Evolutionary conservation across 2,329 filamentous ascomycete genomes (phyloP).

Genomic region (Fusarium sp.): DNA sequence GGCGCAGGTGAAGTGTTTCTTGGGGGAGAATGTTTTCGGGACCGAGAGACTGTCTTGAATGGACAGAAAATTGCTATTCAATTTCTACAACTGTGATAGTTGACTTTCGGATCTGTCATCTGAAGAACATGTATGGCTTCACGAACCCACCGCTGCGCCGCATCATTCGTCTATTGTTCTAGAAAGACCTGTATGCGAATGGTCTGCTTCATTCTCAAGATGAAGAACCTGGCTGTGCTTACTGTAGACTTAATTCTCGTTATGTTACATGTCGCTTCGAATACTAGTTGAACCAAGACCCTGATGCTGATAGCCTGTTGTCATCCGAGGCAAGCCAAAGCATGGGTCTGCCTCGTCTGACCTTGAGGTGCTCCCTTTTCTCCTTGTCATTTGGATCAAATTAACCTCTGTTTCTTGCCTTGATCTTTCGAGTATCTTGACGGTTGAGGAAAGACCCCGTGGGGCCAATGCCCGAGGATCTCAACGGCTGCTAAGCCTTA

Average conservation of each 20-base stretch:
- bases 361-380: neutral
- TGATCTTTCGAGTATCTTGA: neutral
- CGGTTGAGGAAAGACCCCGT: too few relatives aligned
- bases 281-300: neutral
- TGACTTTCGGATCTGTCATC: neutral
- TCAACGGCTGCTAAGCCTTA: neutral
- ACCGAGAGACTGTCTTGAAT: neutral
- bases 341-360: neutral
- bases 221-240: neutral
- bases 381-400: too few relatives aligned
- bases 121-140: neutral
- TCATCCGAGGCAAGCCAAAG: neutral
- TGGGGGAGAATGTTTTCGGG: neutral
- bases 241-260: neutral
- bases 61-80: neutral
- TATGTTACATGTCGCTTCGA: too few relatives aligned
- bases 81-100: neutral
- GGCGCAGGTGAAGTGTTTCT: neutral
- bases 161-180: neutral
- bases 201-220: too few relatives aligned
- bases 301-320: too few relatives aligned
- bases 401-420: neutral
- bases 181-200: neutral
- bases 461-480: fast-evolving
- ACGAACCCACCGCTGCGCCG: neutral